Evolutionary conservation across 148 eudicot species (phyloP), one percentile per base, ranked within the genome.

Genomic region (Amaranthus cruentus): DNA sequence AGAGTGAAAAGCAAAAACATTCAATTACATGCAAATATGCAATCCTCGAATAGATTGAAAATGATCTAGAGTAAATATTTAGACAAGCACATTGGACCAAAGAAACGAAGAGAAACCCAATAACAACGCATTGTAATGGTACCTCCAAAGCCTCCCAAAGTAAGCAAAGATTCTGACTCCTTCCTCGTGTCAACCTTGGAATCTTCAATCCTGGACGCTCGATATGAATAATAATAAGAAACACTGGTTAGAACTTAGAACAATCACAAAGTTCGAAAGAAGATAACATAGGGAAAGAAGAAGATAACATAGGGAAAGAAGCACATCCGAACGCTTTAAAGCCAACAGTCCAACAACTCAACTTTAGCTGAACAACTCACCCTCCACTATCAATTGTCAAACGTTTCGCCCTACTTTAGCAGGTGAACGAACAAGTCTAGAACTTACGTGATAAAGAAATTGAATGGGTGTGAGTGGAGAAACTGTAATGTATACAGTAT

Each of bases 121-220:
- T 28, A 53, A n/a, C 46, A 49, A 52, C 46, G 38, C n/a, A 48
- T 66, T 55, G 66, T n/a, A 48, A 64, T 53, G 55, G 13, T 62
- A 58, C 28, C 74, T 18, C 69, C 69, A 69, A 9, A 69, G 11
- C 46, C 42, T 9, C 71, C 53, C 51, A 56, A 48, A 71, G 56
- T 64, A 21, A 47, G 65, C 66, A 53, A 59, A 9, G 68, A 65
- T 42, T 55, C 65, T 28, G 71, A 38, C 10, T 72, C 74, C 15
- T 42, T 65, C 18, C 51, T 42, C 6, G 42, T 46, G 13, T 14
- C 43, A 72, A 21, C 58, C 53, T 18, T 48, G 18, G 66, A 49
- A 70, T 62, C 74, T 44, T 69, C 51, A 28, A 54, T 54, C 79
- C 74, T 70, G 69, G 48, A 43, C 57, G 62, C 62, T 53, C 62